Percentiles rank a stretch among this genome's conserved stretches.
Conservation (phyloP, 2,329 filamentous ascomycete species). For the Aspergillus sp. region DNA sequence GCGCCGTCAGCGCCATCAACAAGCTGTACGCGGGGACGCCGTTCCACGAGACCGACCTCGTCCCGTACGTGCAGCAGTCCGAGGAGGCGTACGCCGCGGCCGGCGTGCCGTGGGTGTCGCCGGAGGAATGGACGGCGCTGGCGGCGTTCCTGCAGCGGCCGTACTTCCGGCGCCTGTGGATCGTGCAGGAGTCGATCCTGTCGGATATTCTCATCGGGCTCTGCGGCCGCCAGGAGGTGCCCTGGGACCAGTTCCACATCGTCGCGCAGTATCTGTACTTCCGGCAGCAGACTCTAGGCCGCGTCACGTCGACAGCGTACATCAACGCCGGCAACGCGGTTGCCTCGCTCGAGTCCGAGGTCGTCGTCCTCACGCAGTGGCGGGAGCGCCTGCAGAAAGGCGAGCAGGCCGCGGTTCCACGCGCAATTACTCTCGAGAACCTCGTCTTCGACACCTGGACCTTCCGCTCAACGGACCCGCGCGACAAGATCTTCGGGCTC, state of each 20-base stretch:
- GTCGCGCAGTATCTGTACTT: constrained; percentile 5
- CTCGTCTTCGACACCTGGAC: constrained; percentile 8
- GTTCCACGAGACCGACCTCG: not conserved
- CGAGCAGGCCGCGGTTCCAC: not conserved
- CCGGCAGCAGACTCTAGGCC: not conserved
- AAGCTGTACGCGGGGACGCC: not conserved
- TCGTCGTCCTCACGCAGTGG: constrained; percentile 6
- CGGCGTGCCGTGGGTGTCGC: not conserved
- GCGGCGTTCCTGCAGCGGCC: constrained; percentile 3
- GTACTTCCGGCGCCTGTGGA: constrained; percentile 3
- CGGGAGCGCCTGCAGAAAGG: constrained; percentile 1
- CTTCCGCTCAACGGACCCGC: constrained; percentile 1
- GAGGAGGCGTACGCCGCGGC: constrained; percentile 1
- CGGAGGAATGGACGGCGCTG: not conserved
- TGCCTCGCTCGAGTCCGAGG: constrained; percentile 1
- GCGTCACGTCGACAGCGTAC: not conserved
- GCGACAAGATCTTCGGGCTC: constrained; percentile 4
- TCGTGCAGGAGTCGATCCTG: constrained; percentile 3
- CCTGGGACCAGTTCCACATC: constrained; percentile 1
- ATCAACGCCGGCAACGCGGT: not conserved
- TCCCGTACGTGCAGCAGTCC: not conserved
- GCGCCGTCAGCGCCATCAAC: not conserved
- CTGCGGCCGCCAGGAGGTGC: constrained; percentile 1
- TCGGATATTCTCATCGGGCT: constrained; percentile 1
- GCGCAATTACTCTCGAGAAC: not conserved